Percentiles rank a stretch among this genome's conserved stretches.
These are phyloP conservation scores for Hymenoscyphus albidus DNA, from an alignment of 2,329 filamentous ascomycete species.

Conservation along the genomic window DNA sequence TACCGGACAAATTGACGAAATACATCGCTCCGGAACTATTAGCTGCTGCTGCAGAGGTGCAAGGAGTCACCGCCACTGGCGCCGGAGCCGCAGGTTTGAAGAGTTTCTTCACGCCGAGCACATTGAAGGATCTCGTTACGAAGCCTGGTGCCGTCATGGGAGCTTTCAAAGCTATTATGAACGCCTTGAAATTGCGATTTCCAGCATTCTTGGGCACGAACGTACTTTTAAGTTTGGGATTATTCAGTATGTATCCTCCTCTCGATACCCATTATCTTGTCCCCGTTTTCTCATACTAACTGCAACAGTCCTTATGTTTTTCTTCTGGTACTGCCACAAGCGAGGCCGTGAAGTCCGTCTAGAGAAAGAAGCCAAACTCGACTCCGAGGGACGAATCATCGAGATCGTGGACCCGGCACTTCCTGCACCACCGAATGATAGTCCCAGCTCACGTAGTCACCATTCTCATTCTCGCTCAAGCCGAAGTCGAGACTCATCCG, in stretches of 20 bases:
- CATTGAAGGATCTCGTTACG: conserved; percentile 72
- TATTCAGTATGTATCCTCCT: conserved; percentile 65
- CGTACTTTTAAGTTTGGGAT: conserved; percentile 80
- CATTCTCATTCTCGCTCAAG: background rate
- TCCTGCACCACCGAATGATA: background rate
- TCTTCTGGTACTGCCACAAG: conserved; percentile 98
- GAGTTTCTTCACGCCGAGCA: conserved; percentile 66
- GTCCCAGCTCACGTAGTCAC: background rate
- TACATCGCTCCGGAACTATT: conserved; percentile 77
- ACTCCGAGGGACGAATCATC: conserved; percentile 8
- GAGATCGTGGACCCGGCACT: background rate
- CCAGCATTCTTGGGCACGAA: conserved; percentile 90
- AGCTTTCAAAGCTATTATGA: conserved; percentile 86
- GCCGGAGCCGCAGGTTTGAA: conserved; percentile 51
- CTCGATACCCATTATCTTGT: background rate
- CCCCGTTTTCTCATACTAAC: conserved; percentile 11
- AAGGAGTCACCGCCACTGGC: conserved; percentile 34
- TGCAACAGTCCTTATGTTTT: conserved; percentile 70
- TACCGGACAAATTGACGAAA: conserved; percentile 77
- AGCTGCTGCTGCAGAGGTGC: conserved; percentile 72
- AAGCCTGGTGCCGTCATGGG: conserved; percentile 83
- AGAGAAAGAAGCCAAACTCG: conserved; percentile 22
- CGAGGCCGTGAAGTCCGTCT: conserved; percentile 82
- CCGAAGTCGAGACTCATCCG: conserved; percentile 2
- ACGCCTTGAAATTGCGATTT: conserved; percentile 81